phyloP scores from a whole-genome alignment of 306 rosid species.

The Albizia julibrissin region DNA sequence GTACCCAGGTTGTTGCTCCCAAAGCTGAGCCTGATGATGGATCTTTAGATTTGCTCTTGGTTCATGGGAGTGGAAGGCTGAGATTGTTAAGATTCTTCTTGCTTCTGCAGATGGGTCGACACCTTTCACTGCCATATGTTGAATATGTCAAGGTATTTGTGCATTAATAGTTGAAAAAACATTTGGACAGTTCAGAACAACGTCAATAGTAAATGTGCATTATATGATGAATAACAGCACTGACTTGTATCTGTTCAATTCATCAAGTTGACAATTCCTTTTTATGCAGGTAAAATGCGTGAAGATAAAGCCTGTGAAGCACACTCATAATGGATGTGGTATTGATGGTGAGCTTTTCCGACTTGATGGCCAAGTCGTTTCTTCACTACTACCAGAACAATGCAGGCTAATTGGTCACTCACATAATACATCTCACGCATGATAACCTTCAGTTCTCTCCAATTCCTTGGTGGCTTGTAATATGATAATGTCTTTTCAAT shows the following conservation, averaged over 20 bases:
- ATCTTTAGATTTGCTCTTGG: conserved; percentile 81
- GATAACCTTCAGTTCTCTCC: conserved; percentile 46
- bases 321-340: conserved; percentile 88
- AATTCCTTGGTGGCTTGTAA: conserved; percentile 55
- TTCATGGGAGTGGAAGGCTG: conserved; percentile 88
- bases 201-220: background rate
- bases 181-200: background rate
- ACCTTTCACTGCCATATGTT: conserved; percentile 92
- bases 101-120: conserved; percentile 93
- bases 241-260: conserved; percentile 24
- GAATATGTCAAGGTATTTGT: conserved; percentile 84
- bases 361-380: conserved; percentile 78
- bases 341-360: conserved; percentile 98
- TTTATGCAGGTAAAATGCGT: conserved; percentile 82
- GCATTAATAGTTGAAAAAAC: conserved; percentile 7
- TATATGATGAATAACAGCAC: conserved; percentile 2
- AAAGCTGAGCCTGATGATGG: conserved; percentile 84
- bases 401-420: conserved; percentile 96
- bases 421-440: conserved; percentile 44
- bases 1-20: conserved; percentile 97
- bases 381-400: conserved; percentile 94
- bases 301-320: conserved; percentile 88
- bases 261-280: conserved; percentile 24
- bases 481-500: conserved; percentile 33
- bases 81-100: conserved; percentile 86